Conservation (phyloP, 441 rosid genomes). For the Adansonia rubrostipa region DNA sequence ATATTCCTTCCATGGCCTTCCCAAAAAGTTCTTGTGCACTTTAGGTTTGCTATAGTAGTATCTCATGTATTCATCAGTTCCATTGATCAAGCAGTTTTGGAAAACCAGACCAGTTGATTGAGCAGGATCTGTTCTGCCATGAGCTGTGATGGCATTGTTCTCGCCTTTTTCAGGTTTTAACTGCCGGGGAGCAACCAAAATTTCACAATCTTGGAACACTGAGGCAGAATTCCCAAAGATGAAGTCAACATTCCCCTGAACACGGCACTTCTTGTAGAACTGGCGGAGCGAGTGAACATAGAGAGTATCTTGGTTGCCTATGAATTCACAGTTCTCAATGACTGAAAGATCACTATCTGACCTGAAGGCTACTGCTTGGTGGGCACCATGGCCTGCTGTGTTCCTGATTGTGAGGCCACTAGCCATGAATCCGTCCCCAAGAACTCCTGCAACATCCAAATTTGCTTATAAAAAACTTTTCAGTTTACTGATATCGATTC, state of each 20-base stretch:
- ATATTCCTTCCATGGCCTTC: constrained; percentile 94
- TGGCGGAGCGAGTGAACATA: constrained; percentile 88
- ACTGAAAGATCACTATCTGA: constrained; percentile 80
- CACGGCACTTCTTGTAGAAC: constrained; percentile 74
- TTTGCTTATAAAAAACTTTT: background rate
- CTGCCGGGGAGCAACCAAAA: constrained; percentile 64
- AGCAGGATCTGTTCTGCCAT: constrained; percentile 84
- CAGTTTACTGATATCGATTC: background rate
- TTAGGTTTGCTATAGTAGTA: constrained; percentile 57
- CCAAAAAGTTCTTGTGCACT: constrained; percentile 69
- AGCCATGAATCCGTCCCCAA: constrained; percentile 95
- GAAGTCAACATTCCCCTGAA: constrained; percentile 86
- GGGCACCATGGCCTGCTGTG: constrained; percentile 81
- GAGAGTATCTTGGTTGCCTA: constrained; percentile 88
- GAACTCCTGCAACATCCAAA: constrained; percentile 52
- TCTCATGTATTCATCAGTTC: constrained; percentile 76
- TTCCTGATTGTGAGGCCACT: constrained; percentile 75
- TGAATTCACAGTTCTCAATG: constrained; percentile 78
- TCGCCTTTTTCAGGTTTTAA: constrained; percentile 68
- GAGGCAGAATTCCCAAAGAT: constrained; percentile 90
- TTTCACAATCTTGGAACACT: constrained; percentile 64
- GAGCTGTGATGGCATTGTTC: constrained; percentile 74
- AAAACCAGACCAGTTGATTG: constrained; percentile 81
- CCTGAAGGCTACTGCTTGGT: constrained; percentile 92
- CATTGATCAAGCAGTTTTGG: constrained; percentile 72